These are phyloP conservation scores for Heritiera fomes DNA, from an alignment of 345 rosid genomes.

Conservation along the genomic window DNA sequence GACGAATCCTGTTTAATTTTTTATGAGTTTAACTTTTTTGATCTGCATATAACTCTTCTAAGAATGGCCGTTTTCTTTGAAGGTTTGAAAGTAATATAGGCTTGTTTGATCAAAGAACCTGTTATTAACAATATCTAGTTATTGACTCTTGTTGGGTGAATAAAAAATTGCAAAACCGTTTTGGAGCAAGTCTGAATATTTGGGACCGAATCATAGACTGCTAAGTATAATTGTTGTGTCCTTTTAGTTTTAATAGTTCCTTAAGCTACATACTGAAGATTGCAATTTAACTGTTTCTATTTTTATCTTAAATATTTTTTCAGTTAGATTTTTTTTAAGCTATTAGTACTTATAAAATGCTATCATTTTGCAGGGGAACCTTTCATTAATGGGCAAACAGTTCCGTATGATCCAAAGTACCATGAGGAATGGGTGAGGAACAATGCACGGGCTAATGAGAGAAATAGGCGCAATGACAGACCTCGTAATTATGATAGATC, in stretches of 20 bases:
- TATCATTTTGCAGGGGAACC: constrained; percentile 1
- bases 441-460: constrained; percentile 81
- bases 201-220: background rate
- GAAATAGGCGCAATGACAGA: constrained; percentile 84
- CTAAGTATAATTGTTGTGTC: background rate
- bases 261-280: background rate
- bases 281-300: background rate
- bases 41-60: background rate
- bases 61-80: background rate
- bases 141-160: background rate
- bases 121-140: background rate
- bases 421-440: constrained; percentile 99
- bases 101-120: background rate
- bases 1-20: background rate
- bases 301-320: background rate
- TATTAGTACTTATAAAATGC: background rate
- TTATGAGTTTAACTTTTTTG: background rate
- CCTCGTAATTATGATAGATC: constrained; percentile 74
- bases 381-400: constrained; percentile 85
- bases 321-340: background rate
- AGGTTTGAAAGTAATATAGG: background rate
- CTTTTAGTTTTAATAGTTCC: background rate
- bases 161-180: background rate
- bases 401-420: constrained; percentile 93
- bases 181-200: background rate